These are phyloP conservation scores for Oxyria digyna DNA, from an alignment of 148 eudicot genomes.

Conservation along the genomic window DNA sequence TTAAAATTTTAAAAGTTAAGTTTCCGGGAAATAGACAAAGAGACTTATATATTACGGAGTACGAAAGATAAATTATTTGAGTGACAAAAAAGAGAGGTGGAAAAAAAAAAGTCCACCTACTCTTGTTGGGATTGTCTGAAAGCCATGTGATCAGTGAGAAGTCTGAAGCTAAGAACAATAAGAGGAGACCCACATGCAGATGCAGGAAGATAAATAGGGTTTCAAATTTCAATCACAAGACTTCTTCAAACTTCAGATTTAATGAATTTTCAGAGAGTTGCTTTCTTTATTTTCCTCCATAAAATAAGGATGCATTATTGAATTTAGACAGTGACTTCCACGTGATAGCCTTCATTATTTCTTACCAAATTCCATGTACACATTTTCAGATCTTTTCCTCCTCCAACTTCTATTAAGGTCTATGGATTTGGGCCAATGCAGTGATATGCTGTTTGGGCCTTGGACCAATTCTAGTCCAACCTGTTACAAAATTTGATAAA, in stretches of 20 bases:
- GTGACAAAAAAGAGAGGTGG: too few relatives aligned
- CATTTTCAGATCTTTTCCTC: neutral
- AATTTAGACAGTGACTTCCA: neutral
- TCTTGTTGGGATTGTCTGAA: slow-evolving; percentile 6
- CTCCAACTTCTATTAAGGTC: neutral
- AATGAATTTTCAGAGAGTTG: neutral
- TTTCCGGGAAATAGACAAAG: too few relatives aligned
- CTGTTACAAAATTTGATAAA: neutral
- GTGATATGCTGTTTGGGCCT: neutral
- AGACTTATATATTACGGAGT: too few relatives aligned
- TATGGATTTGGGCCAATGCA: neutral
- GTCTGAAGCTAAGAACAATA: neutral
- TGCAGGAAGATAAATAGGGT: neutral
- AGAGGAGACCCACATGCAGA: neutral
- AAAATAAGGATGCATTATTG: neutral
- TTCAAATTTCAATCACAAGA: neutral
- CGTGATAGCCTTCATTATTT: neutral
- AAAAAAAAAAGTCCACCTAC: slow-evolving; percentile 2
- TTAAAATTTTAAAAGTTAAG: too few relatives aligned
- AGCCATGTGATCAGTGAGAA: neutral
- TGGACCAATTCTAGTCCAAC: neutral
- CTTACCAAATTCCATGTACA: neutral
- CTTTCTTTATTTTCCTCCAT: neutral
- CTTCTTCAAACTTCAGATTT: neutral
- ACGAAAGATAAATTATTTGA: neutral